These are phyloP conservation scores for Rhizopus microsporus DNA, from an alignment of 371 early-diverging fungal species.

Conservation along the genomic window DNA sequence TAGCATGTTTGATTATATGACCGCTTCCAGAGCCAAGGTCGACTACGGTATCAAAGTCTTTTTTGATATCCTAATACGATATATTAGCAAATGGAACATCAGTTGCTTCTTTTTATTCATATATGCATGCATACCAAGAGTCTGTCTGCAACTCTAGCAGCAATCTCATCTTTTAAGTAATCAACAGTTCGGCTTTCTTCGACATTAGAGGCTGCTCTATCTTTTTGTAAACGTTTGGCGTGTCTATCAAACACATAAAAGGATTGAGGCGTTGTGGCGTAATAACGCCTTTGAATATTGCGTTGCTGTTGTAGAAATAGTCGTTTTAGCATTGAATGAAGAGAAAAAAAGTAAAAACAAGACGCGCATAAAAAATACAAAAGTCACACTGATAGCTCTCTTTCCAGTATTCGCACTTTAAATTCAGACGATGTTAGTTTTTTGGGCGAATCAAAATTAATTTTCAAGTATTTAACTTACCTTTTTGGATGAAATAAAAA, in stretches of 20 bases:
- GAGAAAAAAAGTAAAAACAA: not conserved
- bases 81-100: not conserved
- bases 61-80: constrained; percentile 67
- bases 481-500: no score
- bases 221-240: constrained; percentile 75
- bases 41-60: constrained; percentile 79
- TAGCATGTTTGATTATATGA: constrained; percentile 80
- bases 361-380: not conserved
- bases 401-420: no score
- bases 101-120: not conserved
- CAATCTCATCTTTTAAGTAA: constrained; percentile 92
- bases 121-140: constrained; percentile 60
- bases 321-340: constrained; percentile 1
- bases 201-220: constrained; percentile 70
- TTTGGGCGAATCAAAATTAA: no score
- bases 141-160: constrained; percentile 85
- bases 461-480: no score
- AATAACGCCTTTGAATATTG: not conserved
- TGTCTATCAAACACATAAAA: constrained; percentile 79
- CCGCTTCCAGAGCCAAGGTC: constrained; percentile 93
- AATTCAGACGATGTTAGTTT: no score
- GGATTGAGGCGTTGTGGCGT: constrained; percentile 27
- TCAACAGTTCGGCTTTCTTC: constrained; percentile 77
- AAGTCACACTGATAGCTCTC: no score
- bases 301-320: not conserved